These are phyloP conservation scores for Lathyrus oleraceus DNA, from an alignment of 306 rosid species.

Conservation along the genomic window DNA sequence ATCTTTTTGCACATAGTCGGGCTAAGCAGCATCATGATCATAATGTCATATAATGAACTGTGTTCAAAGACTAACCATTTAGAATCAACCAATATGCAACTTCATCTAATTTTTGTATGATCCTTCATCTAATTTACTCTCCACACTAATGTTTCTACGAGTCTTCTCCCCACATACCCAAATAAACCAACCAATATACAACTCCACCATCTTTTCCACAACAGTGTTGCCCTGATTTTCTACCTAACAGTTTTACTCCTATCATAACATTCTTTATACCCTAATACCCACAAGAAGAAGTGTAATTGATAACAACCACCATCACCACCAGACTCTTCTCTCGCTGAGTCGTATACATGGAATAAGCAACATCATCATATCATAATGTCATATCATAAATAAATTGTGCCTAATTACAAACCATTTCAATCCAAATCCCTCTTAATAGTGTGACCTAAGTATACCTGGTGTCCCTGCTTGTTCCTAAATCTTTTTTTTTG, in stretches of 20 bases:
- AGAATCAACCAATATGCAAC: not conserved
- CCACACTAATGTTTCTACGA: not conserved
- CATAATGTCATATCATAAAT: not conserved
- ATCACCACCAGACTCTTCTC: not conserved
- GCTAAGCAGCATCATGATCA: not conserved
- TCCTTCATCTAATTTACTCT: not conserved
- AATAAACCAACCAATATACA: not conserved
- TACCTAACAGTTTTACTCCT: not conserved
- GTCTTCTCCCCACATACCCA: conserved; percentile 2
- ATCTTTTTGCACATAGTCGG: not conserved
- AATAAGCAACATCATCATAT: not conserved
- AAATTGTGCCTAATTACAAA: too few relatives aligned
- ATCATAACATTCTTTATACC: too few relatives aligned
- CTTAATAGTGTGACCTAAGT: too few relatives aligned
- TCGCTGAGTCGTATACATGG: not conserved
- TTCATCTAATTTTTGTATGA: not conserved
- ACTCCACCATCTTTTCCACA: not conserved
- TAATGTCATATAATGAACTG: not conserved
- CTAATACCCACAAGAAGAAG: not conserved
- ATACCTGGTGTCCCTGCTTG: too few relatives aligned
- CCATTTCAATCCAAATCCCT: too few relatives aligned
- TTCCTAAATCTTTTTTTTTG: too few relatives aligned
- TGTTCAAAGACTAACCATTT: not conserved
- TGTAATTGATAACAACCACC: not conserved
- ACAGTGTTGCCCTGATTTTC: not conserved